Conservation (phyloP, 257 asterid species). For the Henckelia pumila region DNA sequence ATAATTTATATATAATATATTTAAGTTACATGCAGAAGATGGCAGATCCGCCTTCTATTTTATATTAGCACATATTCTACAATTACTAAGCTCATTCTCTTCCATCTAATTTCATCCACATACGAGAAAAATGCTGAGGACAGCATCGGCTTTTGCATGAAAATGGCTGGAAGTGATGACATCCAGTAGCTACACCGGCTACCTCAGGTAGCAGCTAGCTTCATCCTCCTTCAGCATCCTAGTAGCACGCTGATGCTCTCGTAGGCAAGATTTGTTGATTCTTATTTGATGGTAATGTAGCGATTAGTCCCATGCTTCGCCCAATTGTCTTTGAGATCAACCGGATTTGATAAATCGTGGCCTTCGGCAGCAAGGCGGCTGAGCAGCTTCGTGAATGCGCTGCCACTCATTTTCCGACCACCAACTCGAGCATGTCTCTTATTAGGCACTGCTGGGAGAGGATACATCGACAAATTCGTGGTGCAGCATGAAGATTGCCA, state of each 20-base stretch:
- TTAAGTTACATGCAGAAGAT: constrained; percentile 23
- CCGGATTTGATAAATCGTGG: constrained; percentile 74
- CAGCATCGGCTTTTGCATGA: constrained; percentile 18
- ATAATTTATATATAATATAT: constrained; percentile 14
- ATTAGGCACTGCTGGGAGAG: constrained; percentile 89
- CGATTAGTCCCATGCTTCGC: constrained; percentile 98
- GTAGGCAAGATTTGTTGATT: neutral
- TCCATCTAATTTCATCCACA: neutral
- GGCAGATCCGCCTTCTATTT: constrained; percentile 15
- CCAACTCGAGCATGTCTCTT: constrained; percentile 94
- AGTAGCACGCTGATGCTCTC: neutral
- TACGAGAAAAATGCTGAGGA: neutral
- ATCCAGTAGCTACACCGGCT: neutral
- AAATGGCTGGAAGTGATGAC: neutral
- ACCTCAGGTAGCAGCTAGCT: constrained; percentile 14
- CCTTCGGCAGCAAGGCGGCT: constrained; percentile 90
- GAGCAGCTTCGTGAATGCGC: constrained; percentile 86
- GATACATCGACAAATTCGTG: constrained; percentile 77
- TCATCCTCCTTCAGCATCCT: constrained; percentile 8
- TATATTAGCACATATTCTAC: neutral
- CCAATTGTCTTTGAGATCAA: constrained; percentile 91
- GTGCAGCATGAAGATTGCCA: constrained; percentile 99
- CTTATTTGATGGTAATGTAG: constrained; percentile 88
- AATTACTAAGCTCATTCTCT: neutral
- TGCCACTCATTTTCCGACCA: constrained; percentile 96